These are phyloP conservation scores for Meyerozyma carpophila DNA, from an alignment of 1,139 yeast species.

Conservation along the genomic window DNA sequence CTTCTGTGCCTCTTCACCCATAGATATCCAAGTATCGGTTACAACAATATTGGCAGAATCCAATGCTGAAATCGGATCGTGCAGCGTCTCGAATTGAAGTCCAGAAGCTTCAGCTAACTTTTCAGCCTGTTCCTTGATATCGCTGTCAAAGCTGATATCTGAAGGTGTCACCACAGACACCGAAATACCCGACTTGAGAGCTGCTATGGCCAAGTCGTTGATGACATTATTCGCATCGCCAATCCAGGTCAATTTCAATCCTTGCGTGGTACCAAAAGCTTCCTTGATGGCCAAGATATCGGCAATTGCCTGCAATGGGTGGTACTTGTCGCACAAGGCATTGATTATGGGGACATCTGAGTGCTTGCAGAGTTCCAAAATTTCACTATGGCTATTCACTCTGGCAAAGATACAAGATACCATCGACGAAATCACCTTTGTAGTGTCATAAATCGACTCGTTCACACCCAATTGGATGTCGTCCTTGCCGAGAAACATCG, in stretches of 20 bases:
- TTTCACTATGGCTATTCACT: slow-evolving; percentile 80
- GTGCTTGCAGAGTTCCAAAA: slow-evolving; percentile 65
- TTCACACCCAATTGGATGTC: slow-evolving; percentile 95
- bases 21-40: slow-evolving; percentile 97
- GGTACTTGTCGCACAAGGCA: slow-evolving; percentile 87
- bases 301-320: slow-evolving; percentile 93
- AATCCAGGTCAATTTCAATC: slow-evolving; percentile 86
- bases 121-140: slow-evolving; percentile 52
- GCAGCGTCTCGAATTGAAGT: slow-evolving; percentile 55
- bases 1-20: slow-evolving; percentile 92
- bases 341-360: slow-evolving; percentile 89
- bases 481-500: slow-evolving; percentile 93
- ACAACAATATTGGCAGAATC: slow-evolving; percentile 74
- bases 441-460: slow-evolving; percentile 82
- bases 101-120: slow-evolving; percentile 49
- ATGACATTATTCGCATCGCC: slow-evolving; percentile 96
- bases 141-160: slow-evolving; percentile 58
- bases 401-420: slow-evolving; percentile 94
- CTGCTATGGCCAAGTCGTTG: slow-evolving; percentile 89
- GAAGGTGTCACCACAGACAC: slow-evolving; percentile 81
- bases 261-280: slow-evolving; percentile 52
- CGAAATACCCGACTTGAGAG: slow-evolving; percentile 77
- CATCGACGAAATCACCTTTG: slow-evolving; percentile 90
- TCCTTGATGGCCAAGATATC: slow-evolving; percentile 86
- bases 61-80: slow-evolving; percentile 71